Conservation (phyloP, 306 rosid species). For the Trifolium dubium region DNA sequence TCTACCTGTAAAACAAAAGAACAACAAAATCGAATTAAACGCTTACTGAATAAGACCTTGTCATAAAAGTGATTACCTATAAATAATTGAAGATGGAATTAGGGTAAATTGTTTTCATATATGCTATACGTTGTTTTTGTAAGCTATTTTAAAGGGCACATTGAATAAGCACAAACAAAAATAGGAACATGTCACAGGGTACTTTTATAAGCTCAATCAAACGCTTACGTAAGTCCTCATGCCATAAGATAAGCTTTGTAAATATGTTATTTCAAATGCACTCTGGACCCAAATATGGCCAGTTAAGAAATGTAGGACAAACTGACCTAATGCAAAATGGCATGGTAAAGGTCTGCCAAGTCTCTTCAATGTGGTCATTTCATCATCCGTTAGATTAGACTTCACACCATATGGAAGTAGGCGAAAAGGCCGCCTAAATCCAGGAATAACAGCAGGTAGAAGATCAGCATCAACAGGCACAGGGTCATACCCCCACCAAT, state of each 20-base stretch:
- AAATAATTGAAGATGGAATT: neutral
- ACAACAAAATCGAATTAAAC: conserved; percentile 18
- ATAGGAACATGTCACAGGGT: neutral
- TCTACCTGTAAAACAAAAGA: conserved; percentile 62
- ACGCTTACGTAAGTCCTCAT: neutral
- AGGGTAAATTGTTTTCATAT: neutral
- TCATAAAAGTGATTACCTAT: neutral
- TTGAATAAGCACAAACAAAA: neutral
- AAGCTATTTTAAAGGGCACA: neutral
- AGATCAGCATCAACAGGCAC: conserved; percentile 92
- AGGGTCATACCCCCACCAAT: conserved; percentile 99
- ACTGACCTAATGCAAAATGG: conserved; percentile 92
- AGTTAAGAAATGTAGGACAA: conserved; percentile 38
- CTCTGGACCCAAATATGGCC: conserved; percentile 10
- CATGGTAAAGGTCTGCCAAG: conserved; percentile 78
- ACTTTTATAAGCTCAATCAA: neutral
- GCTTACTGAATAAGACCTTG: neutral
- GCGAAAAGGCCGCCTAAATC: conserved; percentile 87
- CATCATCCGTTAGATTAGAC: conserved; percentile 84
- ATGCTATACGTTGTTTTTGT: neutral
- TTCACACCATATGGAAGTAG: conserved; percentile 94
- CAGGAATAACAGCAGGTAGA: conserved; percentile 74
- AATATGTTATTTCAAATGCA: conserved; percentile 3
- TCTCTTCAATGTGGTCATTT: conserved; percentile 86
- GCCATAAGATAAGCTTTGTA: conserved; percentile 8